A percentile compares a stretch with the other conserved stretches of the same genome.
phyloP scores from a whole-genome alignment of 371 early-diverging fungal genomes.

The Scutellospora calospora region DNA sequence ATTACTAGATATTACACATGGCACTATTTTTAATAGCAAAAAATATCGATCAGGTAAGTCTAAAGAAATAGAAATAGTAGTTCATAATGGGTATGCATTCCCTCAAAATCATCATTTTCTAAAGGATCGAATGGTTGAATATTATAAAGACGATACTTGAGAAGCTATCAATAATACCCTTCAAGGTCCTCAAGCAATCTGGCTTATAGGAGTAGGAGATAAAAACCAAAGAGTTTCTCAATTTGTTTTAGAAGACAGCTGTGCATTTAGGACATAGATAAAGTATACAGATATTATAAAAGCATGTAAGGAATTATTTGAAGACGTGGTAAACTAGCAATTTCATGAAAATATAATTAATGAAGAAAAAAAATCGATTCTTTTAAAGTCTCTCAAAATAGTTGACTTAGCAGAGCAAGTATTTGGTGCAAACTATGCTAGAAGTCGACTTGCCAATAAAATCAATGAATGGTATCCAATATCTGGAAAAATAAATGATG shows the following conservation, averaged over 20 bases:
- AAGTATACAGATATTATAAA: neutral
- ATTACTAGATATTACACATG: constrained; percentile 27
- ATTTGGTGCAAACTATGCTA: constrained; percentile 25
- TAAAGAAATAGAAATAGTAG: neutral
- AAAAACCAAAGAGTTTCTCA: neutral
- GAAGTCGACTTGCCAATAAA: constrained; percentile 3
- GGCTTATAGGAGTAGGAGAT: too few species aligned
- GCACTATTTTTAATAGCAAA: neutral
- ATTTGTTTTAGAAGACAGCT: constrained; percentile 28
- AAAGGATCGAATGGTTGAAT: neutral
- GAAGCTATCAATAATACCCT: constrained; percentile 18
- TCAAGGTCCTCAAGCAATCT: neutral
- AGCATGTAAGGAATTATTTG: constrained; percentile 2
- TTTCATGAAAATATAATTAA: constrained; percentile 21
- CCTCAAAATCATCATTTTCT: neutral
- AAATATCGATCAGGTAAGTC: neutral
- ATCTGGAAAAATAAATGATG: constrained; percentile 14
- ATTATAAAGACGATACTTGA: constrained; percentile 19
- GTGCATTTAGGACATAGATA: constrained; percentile 27
- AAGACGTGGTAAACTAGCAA: constrained; percentile 22
- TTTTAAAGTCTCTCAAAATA: constrained; percentile 18
- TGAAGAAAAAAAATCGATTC: neutral
- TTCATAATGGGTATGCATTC: neutral
- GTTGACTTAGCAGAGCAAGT: constrained; percentile 28
- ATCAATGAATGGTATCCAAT: constrained; percentile 30